Conservation (phyloP, 116 monocot species). For the Phalaenopsis hybrid region DNA sequence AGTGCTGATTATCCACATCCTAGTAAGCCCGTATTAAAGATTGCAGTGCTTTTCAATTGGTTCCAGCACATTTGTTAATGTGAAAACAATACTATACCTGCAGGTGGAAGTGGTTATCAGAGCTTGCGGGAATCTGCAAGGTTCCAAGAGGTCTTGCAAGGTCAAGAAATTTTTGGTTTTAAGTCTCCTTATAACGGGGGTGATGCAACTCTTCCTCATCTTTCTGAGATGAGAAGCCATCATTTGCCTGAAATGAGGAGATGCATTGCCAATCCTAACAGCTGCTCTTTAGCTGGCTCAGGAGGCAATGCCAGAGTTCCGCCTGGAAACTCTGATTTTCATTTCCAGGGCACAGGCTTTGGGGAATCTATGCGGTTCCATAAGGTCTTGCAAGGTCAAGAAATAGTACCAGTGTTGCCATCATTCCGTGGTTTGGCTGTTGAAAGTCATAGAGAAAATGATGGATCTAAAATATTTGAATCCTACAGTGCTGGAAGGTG, state of each 20-base stretch:
- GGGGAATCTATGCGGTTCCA: conserved; percentile 69
- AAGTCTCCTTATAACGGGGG: conserved; percentile 23
- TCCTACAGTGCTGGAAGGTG: conserved; percentile 9
- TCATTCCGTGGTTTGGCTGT: conserved; percentile 15
- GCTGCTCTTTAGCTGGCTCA: conserved; percentile 18
- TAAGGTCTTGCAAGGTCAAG: conserved; percentile 99
- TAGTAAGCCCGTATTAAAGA: conserved; percentile 25
- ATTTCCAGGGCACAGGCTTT: conserved; percentile 61
- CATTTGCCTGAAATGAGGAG: conserved; percentile 35
- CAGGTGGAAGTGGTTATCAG: conserved; percentile 52
- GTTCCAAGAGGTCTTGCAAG: conserved; percentile 99
- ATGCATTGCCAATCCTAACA: conserved; percentile 16
- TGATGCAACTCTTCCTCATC: conserved; percentile 27
- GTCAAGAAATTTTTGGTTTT: conserved; percentile 89
- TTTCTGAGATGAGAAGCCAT: conserved; percentile 20
- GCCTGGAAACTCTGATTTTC: conserved; percentile 23
- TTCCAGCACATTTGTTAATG: not conserved
- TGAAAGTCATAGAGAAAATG: conserved; percentile 16
- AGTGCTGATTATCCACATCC: conserved; percentile 35
- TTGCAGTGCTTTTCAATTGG: not conserved
- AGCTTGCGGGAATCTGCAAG: conserved; percentile 71
- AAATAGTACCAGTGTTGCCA: conserved; percentile 45
- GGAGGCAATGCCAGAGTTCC: conserved; percentile 26
- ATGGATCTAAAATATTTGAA: conserved; percentile 16
- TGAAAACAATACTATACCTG: not conserved